Base-by-base conservation (phyloP, 202 grass and related monocot genomes). In the Panicum virgatum region DNA sequence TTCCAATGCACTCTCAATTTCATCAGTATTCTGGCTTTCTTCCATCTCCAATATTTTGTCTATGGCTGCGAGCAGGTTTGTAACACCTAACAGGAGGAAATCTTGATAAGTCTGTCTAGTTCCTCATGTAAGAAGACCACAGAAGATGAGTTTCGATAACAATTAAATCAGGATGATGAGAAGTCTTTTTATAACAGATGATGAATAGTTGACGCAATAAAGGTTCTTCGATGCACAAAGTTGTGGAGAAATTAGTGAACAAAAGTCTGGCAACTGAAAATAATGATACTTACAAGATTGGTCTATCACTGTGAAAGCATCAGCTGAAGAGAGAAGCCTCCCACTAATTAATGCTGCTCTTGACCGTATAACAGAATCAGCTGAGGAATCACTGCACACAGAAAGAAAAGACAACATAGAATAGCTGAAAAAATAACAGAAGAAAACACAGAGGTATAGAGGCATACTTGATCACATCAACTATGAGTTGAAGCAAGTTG, bases 291-390 rank as follows among this genome's bases (percentile, higher is more conserved):
- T 98, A 98, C 96, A 79, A 51, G 92, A 86, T 81, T 80, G 45
- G 72, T 95, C 87, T 63, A 90, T 71, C 40, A 73, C 53, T 19
- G n/a, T 34, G 44, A 91, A 91, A 69, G 90, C 82, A 74, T 95
- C 90, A 46, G 80, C 73, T 90, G 82, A 95, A 73, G 86, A 91
- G 73, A 98, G 88, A 83, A 98, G 89, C 83, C 96, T 93, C 63
- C 92, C 96, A 67, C 96, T 90, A 72, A 93, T 85, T 73, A 98
- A 90, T 66, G 80, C 80, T 78, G 92, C 92, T 78, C 96, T 91
- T 80, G 96, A 95, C 74, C 80, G 85, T 84, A 95, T 80, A 86
- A 95, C 56, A 72, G 96, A 83, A 88, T 93, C 90, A 32, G 86
- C 42, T 30, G 87, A 90, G 69, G 88, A 84, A 85, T 95, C 86